These are phyloP conservation scores for Venturia effusa DNA, from an alignment of 2,329 filamentous ascomycete genomes.

Conservation along the genomic window DNA sequence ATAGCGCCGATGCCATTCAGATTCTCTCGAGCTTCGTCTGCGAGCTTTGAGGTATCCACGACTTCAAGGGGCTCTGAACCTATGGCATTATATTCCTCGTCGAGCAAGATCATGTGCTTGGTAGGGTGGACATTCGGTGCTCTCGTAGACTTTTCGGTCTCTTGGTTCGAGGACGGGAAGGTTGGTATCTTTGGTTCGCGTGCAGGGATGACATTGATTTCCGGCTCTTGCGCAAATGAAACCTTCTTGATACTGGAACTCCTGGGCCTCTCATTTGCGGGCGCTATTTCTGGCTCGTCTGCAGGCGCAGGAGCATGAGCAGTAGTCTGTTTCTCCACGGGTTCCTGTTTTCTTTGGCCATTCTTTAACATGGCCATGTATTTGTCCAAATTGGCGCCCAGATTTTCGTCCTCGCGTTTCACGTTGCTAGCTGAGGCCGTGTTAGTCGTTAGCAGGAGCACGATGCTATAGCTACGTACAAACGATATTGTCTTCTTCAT, in stretches of 20 bases:
- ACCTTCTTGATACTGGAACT: not conserved
- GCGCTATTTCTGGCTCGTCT: not conserved
- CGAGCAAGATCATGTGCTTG: slow-evolving; percentile 6
- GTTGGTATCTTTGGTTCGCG: not conserved
- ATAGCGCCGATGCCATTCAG: slow-evolving; percentile 80
- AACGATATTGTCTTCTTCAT: slow-evolving; percentile 12
- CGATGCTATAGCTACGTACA: not conserved
- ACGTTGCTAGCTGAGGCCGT: slow-evolving; percentile 7
- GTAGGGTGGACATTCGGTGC: slow-evolving; percentile 5
- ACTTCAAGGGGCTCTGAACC: slow-evolving; percentile 8
- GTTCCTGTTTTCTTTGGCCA: not conserved
- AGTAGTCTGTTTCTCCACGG: not conserved
- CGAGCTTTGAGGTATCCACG: not conserved
- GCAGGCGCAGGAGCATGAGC: not conserved
- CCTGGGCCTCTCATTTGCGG: not conserved
- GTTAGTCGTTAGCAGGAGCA: not conserved
- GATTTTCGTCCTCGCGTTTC: not conserved
- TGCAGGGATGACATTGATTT: not conserved
- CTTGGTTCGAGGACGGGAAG: not conserved
- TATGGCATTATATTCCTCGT: slow-evolving; percentile 8
- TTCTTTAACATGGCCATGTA: not conserved
- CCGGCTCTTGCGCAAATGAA: slow-evolving; percentile 1
- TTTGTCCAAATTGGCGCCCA: not conserved
- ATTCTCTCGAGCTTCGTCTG: slow-evolving; percentile 8
- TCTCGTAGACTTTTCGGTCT: not conserved